Base-by-base conservation (phyloP, 306 rosid species). In the Benincasa hispida region DNA sequence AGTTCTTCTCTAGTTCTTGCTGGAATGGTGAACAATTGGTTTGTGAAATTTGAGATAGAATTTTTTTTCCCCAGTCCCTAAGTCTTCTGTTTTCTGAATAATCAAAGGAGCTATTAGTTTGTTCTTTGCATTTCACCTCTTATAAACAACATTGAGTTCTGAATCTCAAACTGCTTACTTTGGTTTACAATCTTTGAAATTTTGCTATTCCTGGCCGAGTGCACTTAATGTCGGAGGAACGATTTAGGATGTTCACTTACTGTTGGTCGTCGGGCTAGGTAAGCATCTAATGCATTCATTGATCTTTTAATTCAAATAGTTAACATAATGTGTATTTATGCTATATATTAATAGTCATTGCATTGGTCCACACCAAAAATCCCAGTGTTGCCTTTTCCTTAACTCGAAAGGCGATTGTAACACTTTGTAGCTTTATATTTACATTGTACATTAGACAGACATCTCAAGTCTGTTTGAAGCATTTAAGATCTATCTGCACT, bases 1-100 rank as follows among this genome's bases (percentile, higher is more conserved):
- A 80, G 86, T 84, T 88, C 84, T 81, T 84, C 84, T 82, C 68
- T 89, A 61, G 81, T 82, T 84, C 86, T 86, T 84, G 86, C 83
- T 84, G 84, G 89, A 84, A 85, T 89, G 90, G 39, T 87, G 75
- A 81, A 86, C 81, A 58, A 87, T 88, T 87, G 89, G 92, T 84
- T 89, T 91, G 87, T 88, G 91, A 86, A 81, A 76, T 77, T 82
- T 86, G 77, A 80, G 77, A 81, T 85, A 89, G 81, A 86, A 83
- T 81, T 89, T 83, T 83, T 69, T 61, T 62, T 55, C 5, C n/a
- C 18, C 17, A 11, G 73, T 37, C 30, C 19, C 8, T 10, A 66
- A 10, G 28, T 45, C 22, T 42, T 39, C 56, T 45, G 10, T 69
- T 7, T 69, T 69, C 56, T 69, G 57, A 56, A 69, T 69, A 45